Percentiles rank a stretch among this genome's conserved stretches.
Conservation (phyloP, 2,329 filamentous ascomycete species). For the Scortechinia acanthostroma region DNA sequence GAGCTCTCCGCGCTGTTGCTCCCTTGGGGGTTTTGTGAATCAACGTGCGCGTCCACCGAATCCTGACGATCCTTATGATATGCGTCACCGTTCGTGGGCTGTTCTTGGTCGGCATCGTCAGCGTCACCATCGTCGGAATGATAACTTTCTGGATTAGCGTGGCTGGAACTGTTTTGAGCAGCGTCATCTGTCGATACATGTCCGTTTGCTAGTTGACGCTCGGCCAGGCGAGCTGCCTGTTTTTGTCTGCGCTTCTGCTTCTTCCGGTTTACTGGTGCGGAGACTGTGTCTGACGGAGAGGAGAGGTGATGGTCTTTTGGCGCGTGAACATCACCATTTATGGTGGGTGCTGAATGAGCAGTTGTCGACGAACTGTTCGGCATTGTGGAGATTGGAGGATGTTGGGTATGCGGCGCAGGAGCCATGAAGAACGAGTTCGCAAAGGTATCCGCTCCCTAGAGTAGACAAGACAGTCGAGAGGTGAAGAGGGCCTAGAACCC, state of each 20-base stretch:
- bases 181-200: background rate
- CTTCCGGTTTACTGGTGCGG: background rate
- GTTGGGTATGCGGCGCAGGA: background rate
- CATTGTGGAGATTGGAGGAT: background rate
- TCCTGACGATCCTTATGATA: background rate
- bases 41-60: background rate
- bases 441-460: too few species aligned
- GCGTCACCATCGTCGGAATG: background rate
- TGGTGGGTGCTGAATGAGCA: background rate
- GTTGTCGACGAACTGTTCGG: too few species aligned
- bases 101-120: background rate
- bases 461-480: too few species aligned
- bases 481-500: too few species aligned
- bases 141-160: background rate
- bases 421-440: too few species aligned
- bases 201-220: background rate
- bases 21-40: too few species aligned
- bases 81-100: background rate
- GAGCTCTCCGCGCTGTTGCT: too few species aligned
- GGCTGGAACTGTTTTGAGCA: too few species aligned
- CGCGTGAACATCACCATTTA: background rate
- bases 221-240: background rate
- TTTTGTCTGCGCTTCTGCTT: slow-evolving; percentile 1
- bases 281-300: too few species aligned
- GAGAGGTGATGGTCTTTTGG: background rate